Evolutionary conservation across 768 basidiomycete genomes (phyloP).

Genomic region (Daedalea quercina): DNA sequence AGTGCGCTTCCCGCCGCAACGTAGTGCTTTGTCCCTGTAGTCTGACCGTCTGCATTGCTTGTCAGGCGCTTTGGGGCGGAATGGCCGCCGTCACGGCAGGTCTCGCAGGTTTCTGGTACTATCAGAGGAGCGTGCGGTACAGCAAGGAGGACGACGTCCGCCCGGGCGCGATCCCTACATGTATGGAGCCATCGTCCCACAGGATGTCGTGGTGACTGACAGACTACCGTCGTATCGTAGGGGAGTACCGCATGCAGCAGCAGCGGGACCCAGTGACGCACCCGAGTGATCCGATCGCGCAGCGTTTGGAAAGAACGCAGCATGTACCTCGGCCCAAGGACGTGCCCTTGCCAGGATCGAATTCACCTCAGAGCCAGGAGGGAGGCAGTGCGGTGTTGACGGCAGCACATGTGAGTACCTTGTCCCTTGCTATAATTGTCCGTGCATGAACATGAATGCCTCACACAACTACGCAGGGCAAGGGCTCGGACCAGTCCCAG

Average conservation of each 20-base stretch:
- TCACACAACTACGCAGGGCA: neutral
- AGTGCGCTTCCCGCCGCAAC: too few species aligned
- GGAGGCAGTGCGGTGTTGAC: conserved; percentile 3
- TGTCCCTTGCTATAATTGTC: too few species aligned
- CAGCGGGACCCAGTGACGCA: conserved; percentile 1
- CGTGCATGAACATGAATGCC: too few species aligned
- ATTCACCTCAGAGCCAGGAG: neutral
- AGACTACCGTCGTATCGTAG: neutral
- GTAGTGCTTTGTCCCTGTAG: too few species aligned
- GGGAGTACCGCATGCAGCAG: conserved; percentile 10
- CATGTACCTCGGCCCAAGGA: neutral
- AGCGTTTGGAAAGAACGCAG: neutral
- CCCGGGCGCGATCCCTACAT: conserved; percentile 9
- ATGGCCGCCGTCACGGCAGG: conserved; percentile 6
- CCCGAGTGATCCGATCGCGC: conserved; percentile 2
- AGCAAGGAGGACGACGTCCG: conserved; percentile 1
- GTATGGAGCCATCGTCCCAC: neutral
- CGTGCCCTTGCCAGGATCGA: neutral
- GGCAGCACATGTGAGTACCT: conserved; percentile 7
- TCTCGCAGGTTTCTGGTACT: conserved; percentile 12
- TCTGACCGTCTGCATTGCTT: too few species aligned
- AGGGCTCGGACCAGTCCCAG: conserved; percentile 2
- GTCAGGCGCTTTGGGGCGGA: conserved; percentile 6
- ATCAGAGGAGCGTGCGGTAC: conserved; percentile 3
- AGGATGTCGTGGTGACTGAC: neutral